A percentile compares a stretch with the other conserved stretches of the same genome.
phyloP scores from a whole-genome alignment of 2,329 filamentous ascomycete genomes.

The Dactylonectria macrodidyma region DNA sequence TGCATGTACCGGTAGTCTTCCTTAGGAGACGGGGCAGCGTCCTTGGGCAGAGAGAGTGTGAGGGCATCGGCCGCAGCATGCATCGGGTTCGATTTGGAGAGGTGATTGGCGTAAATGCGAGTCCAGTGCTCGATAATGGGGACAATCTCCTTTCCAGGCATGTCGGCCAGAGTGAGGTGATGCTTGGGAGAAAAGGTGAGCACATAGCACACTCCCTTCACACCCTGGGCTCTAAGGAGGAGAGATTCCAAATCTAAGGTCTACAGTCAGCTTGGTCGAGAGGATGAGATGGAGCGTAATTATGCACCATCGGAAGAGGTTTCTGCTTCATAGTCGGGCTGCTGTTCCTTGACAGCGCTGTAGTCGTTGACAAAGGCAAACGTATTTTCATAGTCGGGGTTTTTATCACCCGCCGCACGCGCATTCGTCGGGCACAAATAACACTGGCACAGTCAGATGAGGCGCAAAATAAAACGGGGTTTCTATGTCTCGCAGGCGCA shows the following conservation, averaged over 20 bases:
- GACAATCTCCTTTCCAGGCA: constrained; percentile 81
- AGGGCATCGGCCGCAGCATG: constrained; percentile 57
- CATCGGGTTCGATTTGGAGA: constrained; percentile 80
- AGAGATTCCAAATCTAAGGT: constrained; percentile 78
- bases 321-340: constrained; percentile 79
- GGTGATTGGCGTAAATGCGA: constrained; percentile 85
- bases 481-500: constrained; percentile 51
- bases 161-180: constrained; percentile 93
- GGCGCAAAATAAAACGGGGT: constrained; percentile 7
- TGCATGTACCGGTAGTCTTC: constrained; percentile 97
- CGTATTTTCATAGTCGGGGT: constrained; percentile 88
- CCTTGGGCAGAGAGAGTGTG: constrained; percentile 56
- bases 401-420: constrained; percentile 87
- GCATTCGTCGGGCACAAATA: constrained; percentile 95
- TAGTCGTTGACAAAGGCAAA: constrained; percentile 99
- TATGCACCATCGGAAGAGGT: constrained; percentile 54
- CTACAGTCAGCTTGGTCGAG: constrained; percentile 12
- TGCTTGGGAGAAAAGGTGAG: constrained; percentile 94
- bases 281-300: neutral
- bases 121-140: constrained; percentile 94
- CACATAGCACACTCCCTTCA: constrained; percentile 97
- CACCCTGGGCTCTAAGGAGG: constrained; percentile 86
- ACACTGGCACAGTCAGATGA: constrained; percentile 68
- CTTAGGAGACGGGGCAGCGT: constrained; percentile 64
- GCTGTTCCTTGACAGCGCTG: constrained; percentile 94